Evolutionary conservation across 257 asterid species (phyloP), one percentile per base, ranked within the genome.

Genomic region (Solanum phureja): DNA sequence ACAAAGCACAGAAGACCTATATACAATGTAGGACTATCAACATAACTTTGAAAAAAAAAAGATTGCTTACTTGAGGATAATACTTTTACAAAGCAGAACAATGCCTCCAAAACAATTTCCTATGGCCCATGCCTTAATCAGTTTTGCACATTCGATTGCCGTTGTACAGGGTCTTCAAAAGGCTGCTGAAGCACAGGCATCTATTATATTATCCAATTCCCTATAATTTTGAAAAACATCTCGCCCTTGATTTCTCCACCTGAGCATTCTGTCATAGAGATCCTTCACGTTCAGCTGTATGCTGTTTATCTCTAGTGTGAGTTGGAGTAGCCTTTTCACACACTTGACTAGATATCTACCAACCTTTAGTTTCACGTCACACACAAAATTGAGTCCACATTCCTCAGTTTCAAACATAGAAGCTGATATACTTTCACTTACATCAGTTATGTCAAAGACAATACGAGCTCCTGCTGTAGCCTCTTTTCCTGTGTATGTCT

Each of bases 361-460:
- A 37, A 86, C 77, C 90, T 92, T 95, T 86, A 81, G 34, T 91
- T 96, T 95, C 90, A 94, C 87, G 77, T 75, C 91, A 90, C 89
- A 85, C 27, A 93, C 60, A 44, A 93, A 95, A 31, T 91, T 82
- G 86, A 87, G 27, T 42, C 92, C 90, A 23, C 87, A 92, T 90
- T 93, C 98, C 86, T 94, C 96, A 66, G 93, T 90, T 73, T 93
- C 96, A 87, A 93, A 93, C 90, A 93, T 83, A 31, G 94, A 89
- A 68, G 52, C 19, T 49, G 95, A 87, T 84, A 94, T 85, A 72
- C 90, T 91, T 87, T 90, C 93, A 34, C 88, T 91, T 37, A 66
- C 83, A 90, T 95, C 95, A 46, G 96, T 92, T 73, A 94, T 83
- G 87, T 93, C 91, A 89, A 95, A 95, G 83, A 91, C 96, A 56